A percentile compares a stretch with the other conserved stretches of the same genome.
phyloP scores from a whole-genome alignment of 805 yeast species.

The Yarrowia deformans region DNA sequence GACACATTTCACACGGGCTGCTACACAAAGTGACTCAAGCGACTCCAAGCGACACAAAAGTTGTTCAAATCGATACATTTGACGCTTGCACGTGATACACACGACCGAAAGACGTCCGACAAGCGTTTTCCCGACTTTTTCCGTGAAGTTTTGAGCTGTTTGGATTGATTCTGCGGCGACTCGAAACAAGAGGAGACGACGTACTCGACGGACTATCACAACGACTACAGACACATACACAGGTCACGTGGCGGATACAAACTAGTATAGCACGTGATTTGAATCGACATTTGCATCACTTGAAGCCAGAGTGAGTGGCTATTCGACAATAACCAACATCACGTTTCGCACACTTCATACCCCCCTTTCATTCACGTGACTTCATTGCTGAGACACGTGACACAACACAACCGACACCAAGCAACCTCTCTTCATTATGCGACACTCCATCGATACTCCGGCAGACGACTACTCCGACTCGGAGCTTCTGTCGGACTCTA shows the following conservation, averaged over 20 bases:
- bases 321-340: no score
- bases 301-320: no score
- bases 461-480: constrained; percentile 29
- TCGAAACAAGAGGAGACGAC: neutral
- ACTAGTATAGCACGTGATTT: neutral
- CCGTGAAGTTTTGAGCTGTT: neutral
- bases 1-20: neutral
- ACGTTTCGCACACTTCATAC: neutral
- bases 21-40: neutral
- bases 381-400: neutral
- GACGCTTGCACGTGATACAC: neutral
- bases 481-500: constrained; percentile 20
- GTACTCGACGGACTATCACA: neutral
- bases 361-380: constrained; percentile 10
- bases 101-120: no score
- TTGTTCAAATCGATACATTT: neutral
- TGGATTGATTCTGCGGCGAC: neutral
- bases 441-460: constrained; percentile 25
- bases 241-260: constrained; percentile 2
- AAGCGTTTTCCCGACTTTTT: neutral
- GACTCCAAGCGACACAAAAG: neutral
- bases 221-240: neutral
- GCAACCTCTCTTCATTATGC: neutral
- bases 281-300: neutral
- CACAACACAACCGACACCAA: neutral